Conservation (phyloP, 345 rosid genomes). For the Eucalyptus tenuipes region DNA sequence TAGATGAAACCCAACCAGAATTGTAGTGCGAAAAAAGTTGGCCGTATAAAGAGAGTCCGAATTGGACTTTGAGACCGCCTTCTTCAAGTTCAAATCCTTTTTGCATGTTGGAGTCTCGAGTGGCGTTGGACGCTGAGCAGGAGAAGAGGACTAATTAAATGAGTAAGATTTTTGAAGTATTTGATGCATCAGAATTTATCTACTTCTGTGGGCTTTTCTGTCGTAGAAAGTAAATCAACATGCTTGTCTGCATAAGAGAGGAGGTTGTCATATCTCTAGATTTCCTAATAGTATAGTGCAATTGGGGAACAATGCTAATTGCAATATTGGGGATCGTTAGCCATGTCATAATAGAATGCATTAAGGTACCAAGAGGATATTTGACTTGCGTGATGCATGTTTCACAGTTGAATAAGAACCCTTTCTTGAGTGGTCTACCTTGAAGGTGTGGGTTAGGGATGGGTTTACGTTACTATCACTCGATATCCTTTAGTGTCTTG, state of each 20-base stretch:
- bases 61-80: not conserved
- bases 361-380: not conserved
- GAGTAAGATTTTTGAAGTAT: not conserved
- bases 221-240: not conserved
- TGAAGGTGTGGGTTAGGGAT: too few species aligned
- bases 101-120: not conserved
- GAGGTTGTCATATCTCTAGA: not conserved
- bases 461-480: too few species aligned
- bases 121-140: not conserved
- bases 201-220: not conserved
- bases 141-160: not conserved
- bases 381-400: not conserved
- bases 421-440: too few species aligned
- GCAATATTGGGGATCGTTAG: not conserved
- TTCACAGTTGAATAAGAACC: not conserved
- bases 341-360: not conserved
- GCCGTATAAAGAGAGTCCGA: not conserved
- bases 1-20: not conserved
- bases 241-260: not conserved
- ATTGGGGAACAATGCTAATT: not conserved
- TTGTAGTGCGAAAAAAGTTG: not conserved
- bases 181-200: not conserved
- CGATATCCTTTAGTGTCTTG: not conserved
- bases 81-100: not conserved
- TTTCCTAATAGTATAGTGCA: not conserved